phyloP scores from a whole-genome alignment of 2,329 filamentous ascomycete species.

The Plectosphaerella cucumerina region DNA sequence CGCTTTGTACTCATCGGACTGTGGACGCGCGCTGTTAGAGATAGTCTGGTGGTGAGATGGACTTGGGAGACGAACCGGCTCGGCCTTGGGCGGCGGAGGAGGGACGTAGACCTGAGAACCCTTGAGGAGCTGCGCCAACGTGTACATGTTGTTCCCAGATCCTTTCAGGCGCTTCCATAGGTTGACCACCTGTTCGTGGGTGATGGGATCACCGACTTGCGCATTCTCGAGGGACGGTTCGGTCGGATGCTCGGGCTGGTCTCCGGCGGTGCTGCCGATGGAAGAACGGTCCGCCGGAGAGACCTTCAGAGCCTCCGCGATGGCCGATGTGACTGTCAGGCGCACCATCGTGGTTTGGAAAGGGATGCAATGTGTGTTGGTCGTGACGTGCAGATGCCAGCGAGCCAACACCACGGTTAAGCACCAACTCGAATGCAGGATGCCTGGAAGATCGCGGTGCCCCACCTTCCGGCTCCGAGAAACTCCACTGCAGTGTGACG shows the following conservation, averaged over 20 bases:
- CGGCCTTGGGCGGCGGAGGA: constrained; percentile 75
- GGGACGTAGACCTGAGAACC: constrained; percentile 70
- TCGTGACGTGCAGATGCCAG: constrained; percentile 1
- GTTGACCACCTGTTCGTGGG: constrained; percentile 64
- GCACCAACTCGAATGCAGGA: too few relatives aligned
- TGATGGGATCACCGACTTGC: constrained; percentile 61
- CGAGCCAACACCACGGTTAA: not conserved
- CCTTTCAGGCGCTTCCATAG: constrained; percentile 51
- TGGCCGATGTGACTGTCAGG: constrained; percentile 68
- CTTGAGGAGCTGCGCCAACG: constrained; percentile 66
- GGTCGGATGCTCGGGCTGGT: constrained; percentile 13
- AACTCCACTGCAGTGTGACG: too few relatives aligned
- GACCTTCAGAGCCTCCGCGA: constrained; percentile 56
- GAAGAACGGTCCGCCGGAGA: not conserved
- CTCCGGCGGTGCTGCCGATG: constrained; percentile 1
- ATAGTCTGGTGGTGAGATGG: not conserved
- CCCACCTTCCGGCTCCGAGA: too few relatives aligned
- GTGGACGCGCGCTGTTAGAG: constrained; percentile 13
- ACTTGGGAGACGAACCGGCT: constrained; percentile 55
- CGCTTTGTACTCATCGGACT: constrained; percentile 79
- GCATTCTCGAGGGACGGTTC: constrained; percentile 49
- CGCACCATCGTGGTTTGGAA: constrained; percentile 61
- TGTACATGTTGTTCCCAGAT: constrained; percentile 28
- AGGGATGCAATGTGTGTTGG: too few relatives aligned
- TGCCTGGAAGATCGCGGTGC: too few relatives aligned